Evolutionary conservation across 306 rosid genomes (phyloP).

Genomic region (Dalbergia cultrata): DNA sequence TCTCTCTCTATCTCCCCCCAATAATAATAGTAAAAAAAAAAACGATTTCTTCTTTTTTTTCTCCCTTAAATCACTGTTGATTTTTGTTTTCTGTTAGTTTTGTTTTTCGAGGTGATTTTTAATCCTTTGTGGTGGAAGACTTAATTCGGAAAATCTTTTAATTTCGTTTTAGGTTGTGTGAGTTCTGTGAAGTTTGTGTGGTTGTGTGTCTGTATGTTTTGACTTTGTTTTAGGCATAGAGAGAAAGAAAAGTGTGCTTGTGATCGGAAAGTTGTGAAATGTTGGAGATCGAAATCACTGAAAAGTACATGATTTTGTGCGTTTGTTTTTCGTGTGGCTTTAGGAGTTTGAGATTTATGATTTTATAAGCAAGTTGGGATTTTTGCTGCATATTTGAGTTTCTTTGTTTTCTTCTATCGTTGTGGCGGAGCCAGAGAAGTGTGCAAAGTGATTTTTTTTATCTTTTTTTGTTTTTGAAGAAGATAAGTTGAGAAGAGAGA

Average conservation of each 20-base stretch:
- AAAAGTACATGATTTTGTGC: conserved; percentile 9
- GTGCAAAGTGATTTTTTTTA: neutral
- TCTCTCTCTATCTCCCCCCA: neutral
- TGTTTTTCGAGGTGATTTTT: neutral
- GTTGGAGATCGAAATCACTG: conserved; percentile 14
- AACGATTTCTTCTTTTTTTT: neutral
- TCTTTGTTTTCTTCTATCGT: neutral
- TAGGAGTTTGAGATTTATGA: conserved; percentile 37
- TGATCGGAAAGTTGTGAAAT: conserved; percentile 35
- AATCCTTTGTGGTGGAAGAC: neutral
- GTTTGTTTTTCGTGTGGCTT: neutral
- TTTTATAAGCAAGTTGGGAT: conserved; percentile 20
- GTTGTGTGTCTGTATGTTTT: neutral
- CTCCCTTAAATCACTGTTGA: neutral
- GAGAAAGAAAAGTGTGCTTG: neutral
- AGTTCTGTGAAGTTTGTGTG: conserved; percentile 7
- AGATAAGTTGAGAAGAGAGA: neutral
- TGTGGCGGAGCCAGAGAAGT: neutral
- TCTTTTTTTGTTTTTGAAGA: neutral
- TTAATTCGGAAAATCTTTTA: conserved; percentile 8
- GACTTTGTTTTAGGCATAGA: neutral
- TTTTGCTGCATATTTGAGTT: conserved; percentile 5
- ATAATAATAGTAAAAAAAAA: too few relatives aligned
- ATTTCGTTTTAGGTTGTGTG: neutral
- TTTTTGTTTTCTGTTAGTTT: neutral